Conservation (phyloP, 352 stramenopile genomes). For the Elongisporangium senticosum region DNA sequence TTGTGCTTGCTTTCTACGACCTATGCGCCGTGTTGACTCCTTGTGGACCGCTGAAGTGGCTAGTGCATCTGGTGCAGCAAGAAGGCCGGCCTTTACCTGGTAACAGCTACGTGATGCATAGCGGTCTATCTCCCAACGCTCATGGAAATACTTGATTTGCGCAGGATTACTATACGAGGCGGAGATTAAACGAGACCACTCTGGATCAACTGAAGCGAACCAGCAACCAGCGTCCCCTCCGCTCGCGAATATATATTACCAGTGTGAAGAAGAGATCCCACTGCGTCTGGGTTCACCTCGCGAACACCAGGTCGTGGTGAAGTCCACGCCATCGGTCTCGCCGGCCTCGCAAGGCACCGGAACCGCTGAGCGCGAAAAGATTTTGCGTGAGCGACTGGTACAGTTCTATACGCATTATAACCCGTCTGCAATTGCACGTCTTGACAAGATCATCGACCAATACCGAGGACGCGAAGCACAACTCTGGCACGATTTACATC, state of each 20-base stretch:
- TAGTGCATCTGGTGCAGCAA: slow-evolving; percentile 94
- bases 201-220: not conserved
- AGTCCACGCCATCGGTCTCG: slow-evolving; percentile 9
- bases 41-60: slow-evolving; percentile 94
- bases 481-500: slow-evolving; percentile 71
- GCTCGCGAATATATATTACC: slow-evolving; percentile 58
- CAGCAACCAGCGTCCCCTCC: slow-evolving; percentile 6
- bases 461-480: slow-evolving; percentile 70
- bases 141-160: not conserved
- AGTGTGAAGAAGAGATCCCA: slow-evolving; percentile 51
- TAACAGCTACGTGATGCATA: slow-evolving; percentile 9
- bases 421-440: slow-evolving; percentile 41
- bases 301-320: not conserved
- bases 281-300: slow-evolving; percentile 18
- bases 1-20: slow-evolving; percentile 98
- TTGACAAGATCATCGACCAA: slow-evolving; percentile 70
- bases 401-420: slow-evolving; percentile 73
- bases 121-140: not conserved
- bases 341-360: slow-evolving; percentile 80
- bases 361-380: slow-evolving; percentile 14
- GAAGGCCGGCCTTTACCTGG: slow-evolving; percentile 86
- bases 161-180: slow-evolving; percentile 71
- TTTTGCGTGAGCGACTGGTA: slow-evolving; percentile 36
- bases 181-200: slow-evolving; percentile 44
- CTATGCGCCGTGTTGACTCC: slow-evolving; percentile 99